Evolutionary conservation across 2,329 filamentous ascomycete genomes (phyloP), one percentile per base, ranked within the genome.

Genomic region (Chrysoporthe deuterocubensis): DNA sequence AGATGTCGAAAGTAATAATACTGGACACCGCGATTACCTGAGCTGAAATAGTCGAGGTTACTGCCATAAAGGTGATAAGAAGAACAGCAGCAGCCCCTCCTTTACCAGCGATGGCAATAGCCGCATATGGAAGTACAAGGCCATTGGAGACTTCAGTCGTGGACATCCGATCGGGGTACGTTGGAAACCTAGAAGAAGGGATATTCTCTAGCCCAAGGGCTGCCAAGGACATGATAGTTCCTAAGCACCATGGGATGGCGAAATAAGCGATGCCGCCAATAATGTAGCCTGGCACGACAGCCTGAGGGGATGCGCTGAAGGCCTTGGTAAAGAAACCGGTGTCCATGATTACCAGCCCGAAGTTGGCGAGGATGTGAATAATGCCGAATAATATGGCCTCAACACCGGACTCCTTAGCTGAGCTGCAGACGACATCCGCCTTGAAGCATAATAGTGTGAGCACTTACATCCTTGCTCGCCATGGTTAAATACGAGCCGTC

Each of bases 51-150:
- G 83, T 85, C 0, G 82, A 85, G 1, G 90, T 92, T n/a, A 92
- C 89, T 2, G 90, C 91, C 90, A 93, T 92, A 81, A 93, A 92
- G 13, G 90, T 87, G 65, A 92, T 84, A 4, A 93, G 78, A 0
- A 92, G 81, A 0, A 90, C 87, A 0, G 89, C 90, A 1, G 85
- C 88, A 0, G 90, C 90, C 59, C 91, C 91, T 9, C 90, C 90
- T 70, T 88, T 89, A 0, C 91, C 91, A 1, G 92, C 84, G 40
- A 93, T 77, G 2, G 90, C 89, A 37, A 91, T 87, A 0, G 91
- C 89, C 2, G 89, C 90, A 68, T 91, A 89, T 0, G 91, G 90
- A 2, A 93, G 80, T 0, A 92, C 90, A 0, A 93, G 81, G 0
- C 90, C 90, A 16, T 89, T 89, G 2, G 84, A 87, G 3, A 93